phyloP scores from a whole-genome alignment of 2,329 filamentous ascomycete genomes.

The Huntiella savannae region DNA sequence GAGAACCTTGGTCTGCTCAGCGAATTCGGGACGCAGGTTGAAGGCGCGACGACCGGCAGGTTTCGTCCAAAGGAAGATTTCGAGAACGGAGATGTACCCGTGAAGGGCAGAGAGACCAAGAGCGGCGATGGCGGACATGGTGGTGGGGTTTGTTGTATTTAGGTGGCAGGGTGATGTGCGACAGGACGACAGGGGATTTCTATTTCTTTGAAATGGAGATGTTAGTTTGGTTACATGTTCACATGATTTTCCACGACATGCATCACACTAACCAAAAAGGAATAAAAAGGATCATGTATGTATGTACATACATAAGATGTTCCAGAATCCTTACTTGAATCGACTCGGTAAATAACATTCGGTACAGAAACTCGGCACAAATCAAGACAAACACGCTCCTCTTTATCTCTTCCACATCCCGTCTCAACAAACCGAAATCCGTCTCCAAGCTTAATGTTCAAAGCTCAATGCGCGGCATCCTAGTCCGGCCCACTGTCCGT shows the following conservation, averaged over 20 bases:
- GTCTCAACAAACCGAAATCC: too few relatives aligned
- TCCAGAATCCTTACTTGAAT: background rate
- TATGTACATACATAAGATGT: background rate
- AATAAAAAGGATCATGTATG: background rate
- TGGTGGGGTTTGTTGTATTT: background rate
- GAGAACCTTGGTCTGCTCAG: conserved; percentile 24
- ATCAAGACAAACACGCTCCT: too few relatives aligned
- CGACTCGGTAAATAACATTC: too few relatives aligned
- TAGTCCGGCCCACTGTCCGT: too few relatives aligned
- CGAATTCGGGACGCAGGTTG: conserved; percentile 25
- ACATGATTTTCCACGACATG: too few relatives aligned
- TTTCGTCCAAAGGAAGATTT: conserved; percentile 31
- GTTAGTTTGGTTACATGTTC: background rate
- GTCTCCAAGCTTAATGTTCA: too few relatives aligned
- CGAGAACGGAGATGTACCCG: conserved; percentile 29
- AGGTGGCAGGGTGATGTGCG: too few relatives aligned
- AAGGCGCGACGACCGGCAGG: conserved; percentile 27
- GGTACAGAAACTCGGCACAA: too few relatives aligned
- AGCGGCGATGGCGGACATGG: conserved; percentile 20
- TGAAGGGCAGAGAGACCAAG: conserved; percentile 24
- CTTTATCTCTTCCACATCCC: too few relatives aligned
- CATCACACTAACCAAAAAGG: background rate
- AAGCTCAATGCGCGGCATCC: too few relatives aligned
- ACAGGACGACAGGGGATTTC: background rate
- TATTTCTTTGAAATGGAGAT: background rate